Evolutionary conservation across 2,329 filamentous ascomycete genomes (phyloP).

Genomic region (Raffaelea ambrosiae): DNA sequence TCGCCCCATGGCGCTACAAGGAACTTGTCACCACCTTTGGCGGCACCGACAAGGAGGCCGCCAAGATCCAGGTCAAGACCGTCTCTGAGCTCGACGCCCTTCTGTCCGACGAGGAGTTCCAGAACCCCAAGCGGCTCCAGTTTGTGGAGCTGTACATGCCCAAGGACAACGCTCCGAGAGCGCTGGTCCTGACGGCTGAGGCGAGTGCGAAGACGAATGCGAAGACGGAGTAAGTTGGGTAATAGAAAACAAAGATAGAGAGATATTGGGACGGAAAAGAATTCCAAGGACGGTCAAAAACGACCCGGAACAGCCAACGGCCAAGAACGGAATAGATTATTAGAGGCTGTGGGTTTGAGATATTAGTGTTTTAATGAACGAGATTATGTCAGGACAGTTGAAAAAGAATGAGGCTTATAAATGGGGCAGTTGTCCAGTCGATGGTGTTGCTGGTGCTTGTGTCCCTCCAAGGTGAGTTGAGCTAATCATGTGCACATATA

Average conservation of each 20-base stretch:
- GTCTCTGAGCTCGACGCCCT: slow-evolving; percentile 12
- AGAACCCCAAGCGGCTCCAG: slow-evolving; percentile 44
- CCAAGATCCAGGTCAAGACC: slow-evolving; percentile 12
- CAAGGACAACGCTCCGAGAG: slow-evolving; percentile 66
- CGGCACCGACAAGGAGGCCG: slow-evolving; percentile 11
- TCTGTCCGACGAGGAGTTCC: slow-evolving; percentile 18
- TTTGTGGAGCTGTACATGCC: slow-evolving; percentile 80
- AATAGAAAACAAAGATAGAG: slow-evolving; percentile 24
- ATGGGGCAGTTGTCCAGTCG: too few relatives aligned
- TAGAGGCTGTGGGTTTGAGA: too few relatives aligned
- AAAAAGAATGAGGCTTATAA: too few relatives aligned
- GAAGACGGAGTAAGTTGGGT: slow-evolving; percentile 21
- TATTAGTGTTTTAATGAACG: too few relatives aligned
- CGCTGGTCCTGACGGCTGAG: slow-evolving; percentile 61
- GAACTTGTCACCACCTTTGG: slow-evolving; percentile 14
- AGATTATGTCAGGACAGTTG: too few relatives aligned
- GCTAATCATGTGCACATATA: too few relatives aligned
- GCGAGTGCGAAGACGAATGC: slow-evolving; percentile 62
- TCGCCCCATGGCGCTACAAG: slow-evolving; percentile 62
- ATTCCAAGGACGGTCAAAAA: too few relatives aligned
- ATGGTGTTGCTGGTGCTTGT: too few relatives aligned
- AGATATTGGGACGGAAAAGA: too few relatives aligned
- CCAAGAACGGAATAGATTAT: too few relatives aligned
- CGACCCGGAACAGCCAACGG: too few relatives aligned
- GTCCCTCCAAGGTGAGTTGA: too few relatives aligned